Base-by-base conservation (phyloP, 2,329 filamentous ascomycete genomes). In the Ramularia endophylla region DNA sequence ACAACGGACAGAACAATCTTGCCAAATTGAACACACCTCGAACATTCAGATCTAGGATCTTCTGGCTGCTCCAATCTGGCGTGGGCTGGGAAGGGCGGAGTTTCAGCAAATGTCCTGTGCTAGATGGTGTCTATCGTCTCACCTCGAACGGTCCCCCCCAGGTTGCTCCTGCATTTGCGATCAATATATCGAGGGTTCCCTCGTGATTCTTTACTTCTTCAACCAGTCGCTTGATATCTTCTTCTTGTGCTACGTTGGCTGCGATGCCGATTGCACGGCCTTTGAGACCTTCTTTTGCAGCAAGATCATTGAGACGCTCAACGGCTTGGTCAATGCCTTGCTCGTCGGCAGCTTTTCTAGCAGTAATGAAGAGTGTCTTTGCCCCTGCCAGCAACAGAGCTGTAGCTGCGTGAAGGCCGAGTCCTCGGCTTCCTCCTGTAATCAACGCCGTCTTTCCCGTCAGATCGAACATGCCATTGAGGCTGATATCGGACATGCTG, bases 11-110 rank as follows among this genome's bases (percentile, higher is more conserved):
- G 61, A 95, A 89, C 2, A 53, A 31, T 1, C 52, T 36, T 27
- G 48, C 53, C 9, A 54, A 38, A 19, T 54, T 55, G 68, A 95
- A 95, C 20, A 95, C 86, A 56, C 81, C 82, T 67, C 87, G 85
- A 40, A 95, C 87, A 61, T 95, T 95, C 58, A 90, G 70, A 66
- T 94, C 85, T 79, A 95, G 85, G 50, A 95, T 86, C 68, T 90
- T 92, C 54, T 79, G 77, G 63, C 92, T 90, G 12, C 81, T 85
- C 32, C 70, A 68, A 66, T 92, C 87, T 4, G 86, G 80, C 65
- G 94, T 86, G 25, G 76, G 79, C 58, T 25, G 22, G 6, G 11
- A 25, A 6, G n/a, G n/a, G n/a, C n/a, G n/a, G n/a, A 25, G 6
- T 11, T 6, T 25, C 22, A 25, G 22, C 22, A 25, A n/a, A n/a